Base-by-base conservation (phyloP, 2,329 filamentous ascomycete species). In the Claviceps sp. region DNA sequence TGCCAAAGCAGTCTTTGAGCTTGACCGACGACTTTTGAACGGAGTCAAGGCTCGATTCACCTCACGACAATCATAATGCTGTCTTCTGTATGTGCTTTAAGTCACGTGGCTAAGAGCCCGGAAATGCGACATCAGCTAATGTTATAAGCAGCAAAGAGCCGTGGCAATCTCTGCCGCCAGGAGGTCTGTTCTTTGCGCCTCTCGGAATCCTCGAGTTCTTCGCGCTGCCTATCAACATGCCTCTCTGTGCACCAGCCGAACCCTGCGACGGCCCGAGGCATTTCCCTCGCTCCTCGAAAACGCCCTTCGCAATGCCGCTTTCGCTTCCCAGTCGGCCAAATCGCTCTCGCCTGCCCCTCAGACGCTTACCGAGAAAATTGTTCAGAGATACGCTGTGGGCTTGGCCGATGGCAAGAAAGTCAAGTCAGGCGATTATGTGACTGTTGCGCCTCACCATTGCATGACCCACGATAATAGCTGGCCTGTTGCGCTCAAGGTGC, bases 391-490 rank as follows among this genome's bases (percentile, higher is more conserved):
- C 67, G 78, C 88, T 0, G 75, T 89, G n/a, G 87, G 83, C 9
- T 77, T 95, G 1, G 69, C 86, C 1, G 67, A 79, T 11, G 87
- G 82, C 54, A 95, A 95, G 70, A 72, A 76, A 53, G 86, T 95
- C 61, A 78, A 76, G 60, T 74, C 78, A 4, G 89, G 90, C 62
- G 89, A 95, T 75, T 96, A 93, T 72, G 81, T 96, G 54, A 85
- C 79, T 22, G 0, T 74, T 95, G 74, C 24, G 34, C n/a, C 87
- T 87, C 1, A 75, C 84, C 56, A 76, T 78, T 54, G 87, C 69
- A 90, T 95, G 85, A 89, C 87, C 0, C 90, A 95, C 69, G 86
- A 93, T 66, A 94, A 93, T 63, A 82, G 81, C 2, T 87, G 79
- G 78, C 84, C 87, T 0, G 80, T 93, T 0, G 81, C 82, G 0